These are phyloP conservation scores for Globomyces pollinis-pini DNA, from an alignment of 192 early-diverging fungal genomes.

Conservation along the genomic window DNA sequence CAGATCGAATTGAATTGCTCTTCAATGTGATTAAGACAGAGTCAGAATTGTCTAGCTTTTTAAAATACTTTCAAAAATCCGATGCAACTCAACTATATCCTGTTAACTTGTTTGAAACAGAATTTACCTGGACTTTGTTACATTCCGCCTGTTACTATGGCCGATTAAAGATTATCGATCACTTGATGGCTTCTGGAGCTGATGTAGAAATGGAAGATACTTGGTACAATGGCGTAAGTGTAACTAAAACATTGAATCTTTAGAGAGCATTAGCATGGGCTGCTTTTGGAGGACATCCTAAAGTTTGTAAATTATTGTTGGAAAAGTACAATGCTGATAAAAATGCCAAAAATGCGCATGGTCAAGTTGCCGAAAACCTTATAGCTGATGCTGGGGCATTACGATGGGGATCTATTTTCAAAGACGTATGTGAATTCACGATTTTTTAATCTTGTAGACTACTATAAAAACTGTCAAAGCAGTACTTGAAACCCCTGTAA, in stretches of 20 bases:
- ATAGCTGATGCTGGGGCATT: constrained; percentile 54
- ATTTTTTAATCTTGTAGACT: background rate
- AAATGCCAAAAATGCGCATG: constrained; percentile 65
- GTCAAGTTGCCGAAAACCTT: constrained; percentile 73
- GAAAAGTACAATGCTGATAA: constrained; percentile 68
- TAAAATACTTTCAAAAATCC: constrained; percentile 1
- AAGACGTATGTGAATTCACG: constrained; percentile 27
- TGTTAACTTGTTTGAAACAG: constrained; percentile 40
- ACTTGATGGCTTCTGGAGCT: constrained; percentile 67
- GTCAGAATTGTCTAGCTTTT: no score
- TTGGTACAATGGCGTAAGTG: constrained; percentile 57
- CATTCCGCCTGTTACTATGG: constrained; percentile 85
- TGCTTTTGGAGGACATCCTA: constrained; percentile 67
- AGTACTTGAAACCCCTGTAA: background rate
- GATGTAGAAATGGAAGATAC: constrained; percentile 77
- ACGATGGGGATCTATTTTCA: constrained; percentile 44
- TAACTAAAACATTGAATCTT: no score
- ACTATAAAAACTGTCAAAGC: background rate
- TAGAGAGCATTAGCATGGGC: constrained; percentile 84
- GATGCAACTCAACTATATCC: constrained; percentile 34
- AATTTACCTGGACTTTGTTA: constrained; percentile 75
- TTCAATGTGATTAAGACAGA: no score
- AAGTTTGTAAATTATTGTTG: constrained; percentile 64
- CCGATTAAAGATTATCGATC: constrained; percentile 51
- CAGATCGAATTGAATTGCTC: no score